A percentile compares a stretch with the other conserved stretches of the same genome.
Evolutionary conservation across 2,329 filamentous ascomycete genomes (phyloP).

Genomic region (Calycina marina): DNA sequence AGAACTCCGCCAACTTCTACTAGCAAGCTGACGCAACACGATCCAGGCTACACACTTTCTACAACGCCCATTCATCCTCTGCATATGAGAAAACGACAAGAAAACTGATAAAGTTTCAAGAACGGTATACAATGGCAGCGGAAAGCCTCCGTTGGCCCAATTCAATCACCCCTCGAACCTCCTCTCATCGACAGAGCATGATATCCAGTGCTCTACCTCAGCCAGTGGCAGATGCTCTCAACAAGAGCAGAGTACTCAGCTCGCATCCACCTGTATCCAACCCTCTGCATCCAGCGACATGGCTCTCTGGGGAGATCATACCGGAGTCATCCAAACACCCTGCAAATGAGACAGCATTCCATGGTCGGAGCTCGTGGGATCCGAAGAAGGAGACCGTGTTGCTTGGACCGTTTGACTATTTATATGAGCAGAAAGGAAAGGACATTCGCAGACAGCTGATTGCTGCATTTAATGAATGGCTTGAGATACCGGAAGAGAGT

Average conservation of each 20-base stretch:
- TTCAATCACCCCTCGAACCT: conserved; percentile 59
- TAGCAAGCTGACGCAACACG: no score
- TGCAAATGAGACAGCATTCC: conserved; percentile 20
- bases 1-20: no score
- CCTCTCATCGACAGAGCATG: conserved; percentile 40
- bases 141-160: conserved; percentile 35
- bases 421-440: conserved; percentile 67
- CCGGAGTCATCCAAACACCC: conserved; percentile 16
- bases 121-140: no score
- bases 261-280: no score
- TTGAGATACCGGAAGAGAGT: conserved; percentile 56
- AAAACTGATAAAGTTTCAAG: no score
- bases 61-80: no score
- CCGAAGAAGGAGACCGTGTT: conserved; percentile 64
- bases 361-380: conserved; percentile 38
- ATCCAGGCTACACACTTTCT: no score
- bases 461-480: conserved; percentile 65
- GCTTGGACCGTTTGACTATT: conserved; percentile 66
- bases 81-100: no score
- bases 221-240: no score
- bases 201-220: conserved; percentile 13
- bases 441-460: conserved; percentile 73
- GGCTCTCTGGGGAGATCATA: no score
- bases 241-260: no score
- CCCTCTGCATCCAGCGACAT: no score